Percentiles rank a stretch among this genome's conserved stretches.
These are phyloP conservation scores for Neonectria coccinea DNA, from an alignment of 2,329 filamentous ascomycete genomes.

Conservation along the genomic window DNA sequence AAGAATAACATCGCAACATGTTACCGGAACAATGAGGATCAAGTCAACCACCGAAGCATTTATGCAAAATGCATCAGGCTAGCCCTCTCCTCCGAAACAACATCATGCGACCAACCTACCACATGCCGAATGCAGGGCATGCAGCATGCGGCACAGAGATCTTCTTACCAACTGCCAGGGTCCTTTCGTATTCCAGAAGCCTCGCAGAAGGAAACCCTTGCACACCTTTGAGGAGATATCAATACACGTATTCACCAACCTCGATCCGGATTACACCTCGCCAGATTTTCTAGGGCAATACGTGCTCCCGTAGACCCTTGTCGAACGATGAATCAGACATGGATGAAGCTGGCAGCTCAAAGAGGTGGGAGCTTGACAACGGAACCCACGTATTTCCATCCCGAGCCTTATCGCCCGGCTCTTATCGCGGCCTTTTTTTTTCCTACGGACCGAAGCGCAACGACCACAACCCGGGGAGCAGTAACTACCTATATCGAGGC, in stretches of 20 bases:
- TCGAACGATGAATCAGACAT: not conserved
- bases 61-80: not conserved
- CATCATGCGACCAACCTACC: slow-evolving; percentile 13
- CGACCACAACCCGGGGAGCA: slow-evolving; percentile 26
- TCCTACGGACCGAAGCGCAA: slow-evolving; percentile 27
- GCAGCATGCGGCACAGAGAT: slow-evolving; percentile 13
- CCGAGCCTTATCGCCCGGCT: slow-evolving; percentile 42
- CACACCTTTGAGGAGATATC: not conserved
- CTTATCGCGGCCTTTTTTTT: slow-evolving; percentile 42
- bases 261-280: too few relatives aligned
- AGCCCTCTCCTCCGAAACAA: not conserved
- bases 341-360: slow-evolving; percentile 5
- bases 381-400: slow-evolving; percentile 42
- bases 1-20: not conserved
- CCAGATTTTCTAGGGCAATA: not conserved
- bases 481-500: slow-evolving; percentile 22
- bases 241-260: not conserved
- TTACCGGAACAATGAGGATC: not conserved
- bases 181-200: slow-evolving; percentile 27
- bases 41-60: not conserved
- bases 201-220: slow-evolving; percentile 8
- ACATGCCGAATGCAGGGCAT: slow-evolving; percentile 14
- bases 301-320: not conserved
- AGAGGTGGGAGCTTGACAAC: slow-evolving; percentile 3
- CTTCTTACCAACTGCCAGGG: slow-evolving; percentile 13